Base-by-base conservation (phyloP, 2,329 filamentous ascomycete species). In the Aspergillus fischeri region DNA sequence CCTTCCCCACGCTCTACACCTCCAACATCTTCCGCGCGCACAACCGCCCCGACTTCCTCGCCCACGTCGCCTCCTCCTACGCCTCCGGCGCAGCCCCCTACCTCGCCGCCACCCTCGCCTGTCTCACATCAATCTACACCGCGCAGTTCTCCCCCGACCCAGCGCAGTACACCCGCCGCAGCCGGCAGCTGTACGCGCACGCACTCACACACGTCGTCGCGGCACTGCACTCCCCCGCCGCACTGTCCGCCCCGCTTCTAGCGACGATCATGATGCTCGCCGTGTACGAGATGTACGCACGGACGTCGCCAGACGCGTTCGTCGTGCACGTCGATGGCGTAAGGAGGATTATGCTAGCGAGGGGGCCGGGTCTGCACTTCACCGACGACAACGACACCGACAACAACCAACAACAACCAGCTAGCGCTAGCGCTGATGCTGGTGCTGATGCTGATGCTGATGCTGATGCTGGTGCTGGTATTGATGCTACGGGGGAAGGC, bases 241-340 rank as follows among this genome's bases (percentile, higher is more conserved):
- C 69, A 0, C 64, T 68, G 53, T 70, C 70, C 21, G 65, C 67
- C 64, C 64, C 73, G 59, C 63, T 67, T 71, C 32, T 75, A 25
- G 61, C 71, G 60, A 60, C 79, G 2, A 66, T 69, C 8, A 72
- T 75, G 58, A 65, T 76, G 48, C 66, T 76, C 8, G 73, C 68
- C 10, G 70, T 75, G 10, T 77, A 73, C 52, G 74, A 77, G 51
- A 73, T 75, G 70, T 73, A 73, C 52, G 69, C 72, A 11, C 70
- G 68, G 35, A 74, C 74, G 4, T 67, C 64, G 9, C 68, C 66
- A n/a, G 63, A 68, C 3, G 69, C 71, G 2, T 77, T 73, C 71
- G 66, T 72, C 3, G 64, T 68, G 14, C 74, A 76, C 54, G 70
- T 72, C 0, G 71, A 73, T 3, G 74, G 72, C 1, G 72, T 70